Conservation (phyloP, 2,329 filamentous ascomycete species). For the Alternaria arborescens region DNA sequence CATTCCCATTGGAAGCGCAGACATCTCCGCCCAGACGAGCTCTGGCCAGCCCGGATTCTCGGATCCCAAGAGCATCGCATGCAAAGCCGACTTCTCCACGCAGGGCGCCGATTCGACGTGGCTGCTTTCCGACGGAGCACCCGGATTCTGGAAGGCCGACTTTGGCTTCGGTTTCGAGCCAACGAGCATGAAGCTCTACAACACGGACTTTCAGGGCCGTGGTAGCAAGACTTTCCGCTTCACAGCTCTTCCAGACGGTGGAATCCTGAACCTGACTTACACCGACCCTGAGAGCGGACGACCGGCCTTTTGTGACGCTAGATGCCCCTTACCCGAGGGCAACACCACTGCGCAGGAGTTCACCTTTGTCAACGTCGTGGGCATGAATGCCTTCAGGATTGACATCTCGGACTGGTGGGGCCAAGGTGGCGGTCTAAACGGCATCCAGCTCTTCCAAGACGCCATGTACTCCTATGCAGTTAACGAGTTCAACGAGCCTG, state of each 20-base stretch:
- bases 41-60: constrained; percentile 70
- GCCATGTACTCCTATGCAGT: constrained; percentile 87
- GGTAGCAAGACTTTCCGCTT: constrained; percentile 90
- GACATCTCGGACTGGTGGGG: constrained; percentile 91
- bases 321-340: constrained; percentile 80
- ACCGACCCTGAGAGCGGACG: constrained; percentile 74
- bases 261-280: constrained; percentile 96
- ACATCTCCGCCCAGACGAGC: constrained; percentile 72
- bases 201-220: constrained; percentile 82
- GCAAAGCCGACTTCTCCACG: constrained; percentile 70
- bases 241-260: constrained; percentile 82
- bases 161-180: constrained; percentile 88
- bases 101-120: constrained; percentile 81
- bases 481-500: constrained; percentile 86
- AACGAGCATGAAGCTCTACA: constrained; percentile 86
- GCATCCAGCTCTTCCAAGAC: constrained; percentile 86
- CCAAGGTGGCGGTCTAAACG: constrained; percentile 80
- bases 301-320: constrained; percentile 76
- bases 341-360: constrained; percentile 85
- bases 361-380: constrained; percentile 88
- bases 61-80: constrained; percentile 83
- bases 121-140: constrained; percentile 76
- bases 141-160: constrained; percentile 83
- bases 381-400: constrained; percentile 86
- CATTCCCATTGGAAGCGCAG: constrained; percentile 83